These are phyloP conservation scores for Magnaporthales sp. DNA, from an alignment of 2,329 filamentous ascomycete genomes.

Conservation along the genomic window DNA sequence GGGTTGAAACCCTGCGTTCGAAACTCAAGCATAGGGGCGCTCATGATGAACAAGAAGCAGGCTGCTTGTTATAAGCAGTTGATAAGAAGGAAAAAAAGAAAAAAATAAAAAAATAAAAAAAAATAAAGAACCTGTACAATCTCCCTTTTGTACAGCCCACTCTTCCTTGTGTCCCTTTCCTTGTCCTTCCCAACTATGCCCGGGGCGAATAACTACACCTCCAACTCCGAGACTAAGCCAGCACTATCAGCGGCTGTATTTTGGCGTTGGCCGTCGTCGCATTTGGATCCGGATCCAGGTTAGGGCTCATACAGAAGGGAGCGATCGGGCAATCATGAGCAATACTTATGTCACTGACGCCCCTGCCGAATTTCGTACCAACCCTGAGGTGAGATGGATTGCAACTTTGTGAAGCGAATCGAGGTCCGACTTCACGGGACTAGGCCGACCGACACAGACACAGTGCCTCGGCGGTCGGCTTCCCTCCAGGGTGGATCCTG, in stretches of 20 bases:
- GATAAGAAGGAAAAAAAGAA: too few species aligned
- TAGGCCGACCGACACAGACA: neutral
- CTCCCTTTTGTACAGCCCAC: neutral
- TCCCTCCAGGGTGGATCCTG: neutral
- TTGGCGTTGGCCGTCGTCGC: neutral
- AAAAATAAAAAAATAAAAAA: too few species aligned
- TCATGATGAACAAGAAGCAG: conserved; percentile 9
- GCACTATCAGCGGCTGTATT: neutral
- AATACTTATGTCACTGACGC: neutral
- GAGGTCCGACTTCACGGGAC: neutral
- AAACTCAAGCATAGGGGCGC: conserved; percentile 72
- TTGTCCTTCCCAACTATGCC: neutral
- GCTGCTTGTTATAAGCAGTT: neutral
- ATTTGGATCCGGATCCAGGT: neutral
- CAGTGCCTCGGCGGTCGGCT: neutral
- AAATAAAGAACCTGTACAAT: too few species aligned
- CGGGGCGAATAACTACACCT: neutral
- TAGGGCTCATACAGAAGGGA: neutral
- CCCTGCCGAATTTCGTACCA: neutral
- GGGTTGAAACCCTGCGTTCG: conserved; percentile 91
- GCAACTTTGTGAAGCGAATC: neutral
- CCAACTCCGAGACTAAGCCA: neutral
- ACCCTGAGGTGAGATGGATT: neutral
- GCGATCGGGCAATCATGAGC: neutral
- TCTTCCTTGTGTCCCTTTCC: neutral